A percentile compares a stretch with the other conserved stretches of the same genome.
Evolutionary conservation across 441 rosid species (phyloP).

Genomic region (Adansonia madagascariensis): DNA sequence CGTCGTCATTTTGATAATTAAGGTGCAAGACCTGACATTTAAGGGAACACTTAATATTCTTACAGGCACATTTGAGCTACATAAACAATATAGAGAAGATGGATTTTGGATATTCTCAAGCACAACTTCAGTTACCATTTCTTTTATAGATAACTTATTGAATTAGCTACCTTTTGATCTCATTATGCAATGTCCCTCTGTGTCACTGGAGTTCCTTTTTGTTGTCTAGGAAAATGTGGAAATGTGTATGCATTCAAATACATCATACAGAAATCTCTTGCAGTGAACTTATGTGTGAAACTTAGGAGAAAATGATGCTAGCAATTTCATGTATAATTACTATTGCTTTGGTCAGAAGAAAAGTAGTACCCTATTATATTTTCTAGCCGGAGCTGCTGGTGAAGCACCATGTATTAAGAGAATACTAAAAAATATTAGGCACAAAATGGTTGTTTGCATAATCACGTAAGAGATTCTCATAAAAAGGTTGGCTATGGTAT

Average conservation of each 20-base stretch:
- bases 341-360: neutral
- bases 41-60: neutral
- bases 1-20: neutral
- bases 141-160: neutral
- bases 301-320: neutral
- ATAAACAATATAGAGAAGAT: constrained; percentile 1
- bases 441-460: neutral
- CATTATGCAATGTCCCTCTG: neutral
- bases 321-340: neutral
- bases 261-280: neutral
- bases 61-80: constrained; percentile 5
- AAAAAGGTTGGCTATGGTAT: neutral
- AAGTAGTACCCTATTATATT: neutral
- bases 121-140: neutral
- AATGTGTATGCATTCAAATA: neutral
- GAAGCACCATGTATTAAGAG: neutral
- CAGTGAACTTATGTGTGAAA: neutral
- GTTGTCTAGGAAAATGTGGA: neutral
- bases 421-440: neutral
- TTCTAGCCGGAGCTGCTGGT: neutral
- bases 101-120: neutral
- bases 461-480: neutral
- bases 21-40: neutral
- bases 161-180: neutral
- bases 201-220: neutral